Percentiles rank a stretch among this genome's conserved stretches.
phyloP scores from a whole-genome alignment of 495 filamentous ascomycete species.

The Amniculicola lignicola region DNA sequence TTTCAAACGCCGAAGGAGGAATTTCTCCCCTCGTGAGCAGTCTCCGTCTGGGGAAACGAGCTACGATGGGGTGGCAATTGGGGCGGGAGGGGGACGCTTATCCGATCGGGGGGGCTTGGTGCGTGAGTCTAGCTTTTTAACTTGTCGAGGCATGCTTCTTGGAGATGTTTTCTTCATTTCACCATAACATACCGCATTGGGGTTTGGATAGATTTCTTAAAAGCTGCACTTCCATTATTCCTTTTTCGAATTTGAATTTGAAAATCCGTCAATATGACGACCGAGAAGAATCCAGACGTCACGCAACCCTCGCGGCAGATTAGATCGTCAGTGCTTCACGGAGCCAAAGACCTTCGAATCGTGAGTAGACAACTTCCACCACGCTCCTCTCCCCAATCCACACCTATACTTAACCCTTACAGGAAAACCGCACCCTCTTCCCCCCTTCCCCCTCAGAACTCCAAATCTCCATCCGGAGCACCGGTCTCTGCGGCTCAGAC shows the following conservation, averaged over 20 bases:
- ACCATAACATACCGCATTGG: no score
- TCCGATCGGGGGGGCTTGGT: no score
- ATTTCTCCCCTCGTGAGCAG: slow-evolving; percentile 4
- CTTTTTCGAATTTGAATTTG: no score
- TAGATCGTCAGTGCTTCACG: slow-evolving; percentile 45
- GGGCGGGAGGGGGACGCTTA: no score
- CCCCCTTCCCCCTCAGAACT: slow-evolving; percentile 51
- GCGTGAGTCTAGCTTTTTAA: no score
- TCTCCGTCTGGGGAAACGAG: no score
- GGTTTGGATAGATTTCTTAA: no score
- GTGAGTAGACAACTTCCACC: slow-evolving; percentile 26
- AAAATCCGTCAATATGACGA: slow-evolving; percentile 15
- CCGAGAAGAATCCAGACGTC: slow-evolving; percentile 18
- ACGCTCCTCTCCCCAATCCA: background rate
- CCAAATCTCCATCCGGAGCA: slow-evolving; percentile 56
- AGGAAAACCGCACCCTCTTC: slow-evolving; percentile 51
- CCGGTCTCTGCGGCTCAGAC: slow-evolving; percentile 67
- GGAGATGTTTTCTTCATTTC: no score
- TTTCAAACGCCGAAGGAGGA: slow-evolving; percentile 9
- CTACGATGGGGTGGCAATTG: no score
- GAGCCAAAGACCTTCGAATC: slow-evolving; percentile 44
- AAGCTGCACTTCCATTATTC: no score
- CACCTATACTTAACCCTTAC: background rate
- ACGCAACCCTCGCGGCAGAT: slow-evolving; percentile 20
- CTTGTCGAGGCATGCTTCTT: no score